These are phyloP conservation scores for Gnomoniopsis sp. DNA, from an alignment of 2,329 filamentous ascomycete genomes.

Conservation along the genomic window DNA sequence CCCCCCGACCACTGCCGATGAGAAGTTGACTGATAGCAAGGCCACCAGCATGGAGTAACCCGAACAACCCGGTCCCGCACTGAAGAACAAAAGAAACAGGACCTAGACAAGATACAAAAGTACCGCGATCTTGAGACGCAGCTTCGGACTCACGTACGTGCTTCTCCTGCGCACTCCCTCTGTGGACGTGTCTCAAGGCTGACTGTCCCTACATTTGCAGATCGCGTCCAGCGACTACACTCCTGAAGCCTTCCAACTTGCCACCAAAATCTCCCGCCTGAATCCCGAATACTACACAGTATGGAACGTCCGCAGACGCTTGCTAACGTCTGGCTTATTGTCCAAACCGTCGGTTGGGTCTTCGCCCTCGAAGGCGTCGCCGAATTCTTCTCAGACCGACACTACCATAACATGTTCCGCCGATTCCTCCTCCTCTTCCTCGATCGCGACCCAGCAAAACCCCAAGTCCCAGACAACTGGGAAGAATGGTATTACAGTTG, in stretches of 20 bases:
- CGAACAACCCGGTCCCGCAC: slow-evolving; percentile 62
- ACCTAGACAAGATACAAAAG: slow-evolving; percentile 70
- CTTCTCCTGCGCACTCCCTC: slow-evolving; percentile 15
- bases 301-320: slow-evolving; percentile 83
- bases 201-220: too few species aligned
- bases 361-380: slow-evolving; percentile 52
- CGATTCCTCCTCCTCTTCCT: slow-evolving; percentile 54
- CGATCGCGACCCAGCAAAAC: slow-evolving; percentile 47
- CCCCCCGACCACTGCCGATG: not conserved
- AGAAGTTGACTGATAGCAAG: slow-evolving; percentile 19
- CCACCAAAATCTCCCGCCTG: slow-evolving; percentile 67
- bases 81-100: slow-evolving; percentile 67
- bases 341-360: slow-evolving; percentile 49
- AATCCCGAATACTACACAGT: slow-evolving; percentile 90
- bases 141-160: slow-evolving; percentile 61
- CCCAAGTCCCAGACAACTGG: slow-evolving; percentile 44
- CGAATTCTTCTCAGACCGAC: slow-evolving; percentile 50
- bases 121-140: slow-evolving; percentile 70
- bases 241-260: slow-evolving; percentile 60
- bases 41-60: slow-evolving; percentile 74
- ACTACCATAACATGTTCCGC: slow-evolving; percentile 61
- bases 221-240: slow-evolving; percentile 45
- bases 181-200: slow-evolving; percentile 12
- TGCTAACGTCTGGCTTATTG: slow-evolving; percentile 57
- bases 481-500: slow-evolving; percentile 54